Conservation (phyloP, 768 basidiomycete genomes). For the Boletus reticulatus region DNA sequence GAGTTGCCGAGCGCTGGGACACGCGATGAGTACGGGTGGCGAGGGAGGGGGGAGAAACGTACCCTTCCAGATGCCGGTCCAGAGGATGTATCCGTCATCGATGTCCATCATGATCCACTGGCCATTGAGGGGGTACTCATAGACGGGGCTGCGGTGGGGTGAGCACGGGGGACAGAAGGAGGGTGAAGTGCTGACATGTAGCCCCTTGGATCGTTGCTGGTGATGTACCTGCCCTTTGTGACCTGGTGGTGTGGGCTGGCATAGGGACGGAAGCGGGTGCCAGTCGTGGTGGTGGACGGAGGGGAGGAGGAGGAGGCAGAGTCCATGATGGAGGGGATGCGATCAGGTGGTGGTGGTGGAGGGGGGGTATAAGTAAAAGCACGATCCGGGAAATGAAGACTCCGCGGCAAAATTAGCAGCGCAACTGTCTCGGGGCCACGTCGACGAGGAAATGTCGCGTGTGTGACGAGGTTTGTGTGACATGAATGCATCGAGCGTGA, state of each 20-base stretch:
- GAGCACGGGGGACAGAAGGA: not conserved
- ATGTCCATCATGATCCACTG: slow-evolving; percentile 98
- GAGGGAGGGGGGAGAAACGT: slow-evolving; percentile 8
- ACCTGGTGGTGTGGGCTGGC: slow-evolving; percentile 78
- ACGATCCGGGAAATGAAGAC: slow-evolving; percentile 23
- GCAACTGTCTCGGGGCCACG: slow-evolving; percentile 33
- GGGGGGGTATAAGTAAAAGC: slow-evolving; percentile 21
- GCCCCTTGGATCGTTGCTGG: slow-evolving; percentile 83
- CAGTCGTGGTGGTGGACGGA: slow-evolving; percentile 21
- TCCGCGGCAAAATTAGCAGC: slow-evolving; percentile 32
- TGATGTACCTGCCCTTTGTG: slow-evolving; percentile 84
- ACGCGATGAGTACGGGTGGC: slow-evolving; percentile 9
- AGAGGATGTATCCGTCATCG: slow-evolving; percentile 88
- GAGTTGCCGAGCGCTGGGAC: slow-evolving; percentile 75
- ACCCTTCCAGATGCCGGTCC: slow-evolving; percentile 97
- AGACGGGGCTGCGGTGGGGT: slow-evolving; percentile 60
- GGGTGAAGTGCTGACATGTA: slow-evolving; percentile 63
- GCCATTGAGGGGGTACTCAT: slow-evolving; percentile 84
- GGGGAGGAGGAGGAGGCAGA: slow-evolving; percentile 35
- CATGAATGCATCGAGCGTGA: slow-evolving; percentile 25
- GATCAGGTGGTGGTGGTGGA: slow-evolving; percentile 1
- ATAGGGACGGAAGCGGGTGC: slow-evolving; percentile 59
- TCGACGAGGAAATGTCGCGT: slow-evolving; percentile 35
- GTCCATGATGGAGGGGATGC: slow-evolving; percentile 34
- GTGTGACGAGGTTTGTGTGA: slow-evolving; percentile 25